Percentiles rank a stretch among this genome's conserved stretches.
Conservation (phyloP, 768 basidiomycete species). For the Hemileccinum rubropunctum region DNA sequence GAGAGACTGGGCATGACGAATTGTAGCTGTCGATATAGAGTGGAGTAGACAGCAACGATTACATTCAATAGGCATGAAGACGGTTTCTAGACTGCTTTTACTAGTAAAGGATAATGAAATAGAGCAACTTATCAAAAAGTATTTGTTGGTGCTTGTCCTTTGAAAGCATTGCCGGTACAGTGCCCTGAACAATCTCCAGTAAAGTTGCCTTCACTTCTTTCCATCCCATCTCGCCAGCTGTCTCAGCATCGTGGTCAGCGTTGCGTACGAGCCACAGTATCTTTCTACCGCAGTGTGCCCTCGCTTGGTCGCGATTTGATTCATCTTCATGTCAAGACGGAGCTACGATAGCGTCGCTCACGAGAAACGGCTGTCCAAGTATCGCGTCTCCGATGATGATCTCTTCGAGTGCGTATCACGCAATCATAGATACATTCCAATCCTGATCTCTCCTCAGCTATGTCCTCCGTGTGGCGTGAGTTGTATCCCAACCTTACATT, state of each 20-base stretch:
- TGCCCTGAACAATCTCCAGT: constrained; percentile 35
- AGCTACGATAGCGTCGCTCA: constrained; percentile 72
- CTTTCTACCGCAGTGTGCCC: constrained; percentile 3
- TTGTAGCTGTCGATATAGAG: constrained; percentile 19
- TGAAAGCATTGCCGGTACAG: background rate
- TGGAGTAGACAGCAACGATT: constrained; percentile 13
- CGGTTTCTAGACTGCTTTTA: too few relatives aligned
- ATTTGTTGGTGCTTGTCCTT: constrained; percentile 26
- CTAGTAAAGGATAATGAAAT: too few relatives aligned
- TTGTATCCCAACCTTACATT: constrained; percentile 11
- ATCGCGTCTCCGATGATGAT: constrained; percentile 81
- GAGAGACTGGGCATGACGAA: constrained; percentile 28
- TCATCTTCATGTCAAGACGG: constrained; percentile 58
- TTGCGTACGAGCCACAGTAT: background rate
- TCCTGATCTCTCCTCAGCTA: constrained; percentile 47
- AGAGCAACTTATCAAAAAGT: background rate
- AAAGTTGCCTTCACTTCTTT: constrained; percentile 12
- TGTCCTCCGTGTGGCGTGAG: constrained; percentile 82
- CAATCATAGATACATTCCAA: background rate
- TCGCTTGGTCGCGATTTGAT: constrained; percentile 8
- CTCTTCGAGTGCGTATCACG: constrained; percentile 67
- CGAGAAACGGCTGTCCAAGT: constrained; percentile 69
- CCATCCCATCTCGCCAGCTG: background rate
- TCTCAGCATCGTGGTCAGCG: background rate
- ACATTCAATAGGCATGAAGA: too few relatives aligned